phyloP scores from a whole-genome alignment of 1,284 basidiomycete genomes.

The Sporisorium exsertum region DNA sequence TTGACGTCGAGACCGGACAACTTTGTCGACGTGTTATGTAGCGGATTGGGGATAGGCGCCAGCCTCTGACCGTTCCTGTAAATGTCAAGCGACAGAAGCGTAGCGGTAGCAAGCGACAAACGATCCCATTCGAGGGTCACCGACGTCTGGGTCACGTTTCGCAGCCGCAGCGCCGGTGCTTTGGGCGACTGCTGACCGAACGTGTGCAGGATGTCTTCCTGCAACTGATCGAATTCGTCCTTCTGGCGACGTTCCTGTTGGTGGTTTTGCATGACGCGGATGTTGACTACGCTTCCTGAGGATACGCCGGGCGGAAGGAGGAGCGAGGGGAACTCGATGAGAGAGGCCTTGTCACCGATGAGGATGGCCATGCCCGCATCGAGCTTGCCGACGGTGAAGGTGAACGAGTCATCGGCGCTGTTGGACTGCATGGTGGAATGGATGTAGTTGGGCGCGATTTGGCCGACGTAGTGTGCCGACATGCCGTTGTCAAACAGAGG shows the following conservation, averaged over 20 bases:
- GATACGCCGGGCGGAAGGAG: constrained; percentile 64
- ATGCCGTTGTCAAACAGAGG: constrained; percentile 12
- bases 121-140: constrained; percentile 68
- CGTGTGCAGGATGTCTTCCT: constrained; percentile 65
- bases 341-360: constrained; percentile 66
- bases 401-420: constrained; percentile 49
- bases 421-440: constrained; percentile 48
- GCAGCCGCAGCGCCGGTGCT: constrained; percentile 58
- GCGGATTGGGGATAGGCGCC: constrained; percentile 65
- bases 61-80: constrained; percentile 64
- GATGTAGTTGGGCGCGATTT: constrained; percentile 57
- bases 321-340: constrained; percentile 69
- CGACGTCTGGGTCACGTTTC: constrained; percentile 67
- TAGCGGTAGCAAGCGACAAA: constrained; percentile 59
- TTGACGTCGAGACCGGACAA: constrained; percentile 65
- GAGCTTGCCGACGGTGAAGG: constrained; percentile 69
- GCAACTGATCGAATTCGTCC: constrained; percentile 63
- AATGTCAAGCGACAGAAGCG: constrained; percentile 65
- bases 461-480: constrained; percentile 54
- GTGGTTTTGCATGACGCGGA: constrained; percentile 63
- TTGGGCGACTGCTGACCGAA: constrained; percentile 61
- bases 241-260: constrained; percentile 59
- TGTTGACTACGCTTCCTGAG: constrained; percentile 66
- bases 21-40: constrained; percentile 66
- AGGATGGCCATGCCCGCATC: constrained; percentile 68